A percentile compares a stretch with the other conserved stretches of the same genome.
These are phyloP conservation scores for Teratosphaeria zuluensis DNA, from an alignment of 2,329 filamentous ascomycete species.

Conservation along the genomic window DNA sequence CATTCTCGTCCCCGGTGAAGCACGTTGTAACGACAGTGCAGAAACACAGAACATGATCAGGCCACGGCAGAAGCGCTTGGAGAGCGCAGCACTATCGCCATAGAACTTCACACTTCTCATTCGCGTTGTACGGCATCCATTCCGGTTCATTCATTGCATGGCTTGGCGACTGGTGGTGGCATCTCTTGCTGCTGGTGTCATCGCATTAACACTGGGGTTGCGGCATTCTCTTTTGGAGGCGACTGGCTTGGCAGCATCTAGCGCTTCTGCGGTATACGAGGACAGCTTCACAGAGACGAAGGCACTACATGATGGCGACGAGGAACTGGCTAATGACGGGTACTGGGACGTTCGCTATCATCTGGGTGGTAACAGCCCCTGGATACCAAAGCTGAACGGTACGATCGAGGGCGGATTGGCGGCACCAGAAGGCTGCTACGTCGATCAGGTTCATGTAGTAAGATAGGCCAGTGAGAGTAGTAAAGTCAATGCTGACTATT, in stretches of 20 bases:
- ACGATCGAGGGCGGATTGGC: constrained; percentile 32
- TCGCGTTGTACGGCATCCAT: background rate
- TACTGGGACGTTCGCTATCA: constrained; percentile 44
- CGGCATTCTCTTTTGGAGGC: background rate
- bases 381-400: constrained; percentile 41
- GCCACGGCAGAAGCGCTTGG: background rate
- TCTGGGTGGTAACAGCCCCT: constrained; percentile 46
- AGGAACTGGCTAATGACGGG: background rate
- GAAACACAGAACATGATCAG: background rate
- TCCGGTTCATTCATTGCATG: background rate
- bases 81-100: background rate
- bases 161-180: background rate
- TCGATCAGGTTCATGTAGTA: constrained; percentile 53
- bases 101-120: background rate
- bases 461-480: constrained; percentile 1
- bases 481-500: constrained; percentile 4
- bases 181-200: background rate
- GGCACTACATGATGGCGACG: background rate
- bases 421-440: constrained; percentile 38
- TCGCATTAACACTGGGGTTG: background rate
- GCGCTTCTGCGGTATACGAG: background rate
- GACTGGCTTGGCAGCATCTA: background rate
- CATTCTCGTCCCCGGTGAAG: background rate
- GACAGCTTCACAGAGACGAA: background rate
- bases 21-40: background rate